A percentile compares a stretch with the other conserved stretches of the same genome.
Evolutionary conservation across 2,329 filamentous ascomycete species (phyloP).

Genomic region (Ophiocordyceps camponoti-floridani): DNA sequence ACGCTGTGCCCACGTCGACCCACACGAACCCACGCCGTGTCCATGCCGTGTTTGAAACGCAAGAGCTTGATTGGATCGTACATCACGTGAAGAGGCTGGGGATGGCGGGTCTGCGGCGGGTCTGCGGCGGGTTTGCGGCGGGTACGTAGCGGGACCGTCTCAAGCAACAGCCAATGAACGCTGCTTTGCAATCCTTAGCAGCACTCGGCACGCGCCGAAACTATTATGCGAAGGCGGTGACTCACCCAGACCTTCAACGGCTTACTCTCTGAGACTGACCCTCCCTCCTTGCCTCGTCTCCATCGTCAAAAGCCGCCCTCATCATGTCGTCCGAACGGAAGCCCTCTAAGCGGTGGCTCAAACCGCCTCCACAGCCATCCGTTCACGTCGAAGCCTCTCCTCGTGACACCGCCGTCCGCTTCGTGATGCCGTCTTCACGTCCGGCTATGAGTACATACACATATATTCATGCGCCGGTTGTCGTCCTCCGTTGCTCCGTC

Average conservation of each 20-base stretch:
- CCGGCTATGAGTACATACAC: slow-evolving; percentile 12
- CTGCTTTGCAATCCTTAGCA: neutral
- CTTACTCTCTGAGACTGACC: neutral
- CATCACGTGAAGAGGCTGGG: neutral
- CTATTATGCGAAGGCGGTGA: neutral
- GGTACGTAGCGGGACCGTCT: neutral
- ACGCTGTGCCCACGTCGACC: neutral
- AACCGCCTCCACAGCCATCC: slow-evolving; percentile 7
- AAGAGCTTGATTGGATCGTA: neutral
- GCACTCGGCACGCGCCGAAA: neutral
- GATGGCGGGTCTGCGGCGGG: neutral
- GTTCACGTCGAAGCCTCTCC: slow-evolving; percentile 7
- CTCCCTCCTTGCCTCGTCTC: neutral
- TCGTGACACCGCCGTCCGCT: slow-evolving; percentile 11
- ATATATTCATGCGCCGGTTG: neutral
- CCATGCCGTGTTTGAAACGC: neutral
- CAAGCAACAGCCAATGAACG: neutral
- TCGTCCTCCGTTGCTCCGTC: neutral
- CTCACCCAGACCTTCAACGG: neutral
- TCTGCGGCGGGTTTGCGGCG: neutral
- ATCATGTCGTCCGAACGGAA: neutral
- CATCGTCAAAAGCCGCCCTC: neutral
- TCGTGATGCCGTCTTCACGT: slow-evolving; percentile 10
- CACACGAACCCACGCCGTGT: neutral
- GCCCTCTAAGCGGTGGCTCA: slow-evolving; percentile 7